Conservation (phyloP, 2,329 filamentous ascomycete genomes). For the Cladophialophora carrionii region DNA sequence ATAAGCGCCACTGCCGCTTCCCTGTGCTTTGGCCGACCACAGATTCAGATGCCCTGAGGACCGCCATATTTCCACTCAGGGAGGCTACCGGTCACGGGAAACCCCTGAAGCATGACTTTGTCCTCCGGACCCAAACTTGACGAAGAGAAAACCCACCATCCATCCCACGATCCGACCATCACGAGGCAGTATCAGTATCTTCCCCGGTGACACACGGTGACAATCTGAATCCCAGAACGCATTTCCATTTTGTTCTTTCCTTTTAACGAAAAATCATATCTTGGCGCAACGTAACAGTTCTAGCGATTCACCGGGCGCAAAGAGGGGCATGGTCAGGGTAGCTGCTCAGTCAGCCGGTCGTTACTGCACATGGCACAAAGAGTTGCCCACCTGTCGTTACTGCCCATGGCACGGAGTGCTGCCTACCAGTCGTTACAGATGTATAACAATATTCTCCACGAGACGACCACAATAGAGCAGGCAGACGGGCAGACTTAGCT, state of each 20-base stretch:
- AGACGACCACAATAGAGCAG: background rate
- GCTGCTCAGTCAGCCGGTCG: background rate
- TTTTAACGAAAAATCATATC: background rate
- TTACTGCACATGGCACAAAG: background rate
- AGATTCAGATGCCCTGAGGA: background rate
- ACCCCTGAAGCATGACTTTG: background rate
- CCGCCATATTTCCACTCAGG: background rate
- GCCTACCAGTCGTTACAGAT: conserved; percentile 18
- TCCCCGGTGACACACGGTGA: background rate
- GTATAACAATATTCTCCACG: conserved; percentile 7
- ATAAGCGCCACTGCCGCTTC: background rate
- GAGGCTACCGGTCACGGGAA: background rate
- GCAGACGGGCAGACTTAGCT: background rate
- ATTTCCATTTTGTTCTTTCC: background rate
- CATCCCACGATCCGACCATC: background rate
- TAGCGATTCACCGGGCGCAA: background rate
- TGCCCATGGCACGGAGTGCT: background rate
- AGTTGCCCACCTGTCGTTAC: background rate
- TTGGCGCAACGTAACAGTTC: background rate
- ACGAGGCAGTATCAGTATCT: background rate
- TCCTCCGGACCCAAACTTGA: background rate
- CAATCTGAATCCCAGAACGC: background rate
- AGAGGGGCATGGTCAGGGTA: background rate
- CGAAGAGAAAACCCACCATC: background rate
- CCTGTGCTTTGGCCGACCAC: background rate